Evolutionary conservation across 2,329 filamentous ascomycete species (phyloP).

Genomic region (Dactylellina haptotyla): DNA sequence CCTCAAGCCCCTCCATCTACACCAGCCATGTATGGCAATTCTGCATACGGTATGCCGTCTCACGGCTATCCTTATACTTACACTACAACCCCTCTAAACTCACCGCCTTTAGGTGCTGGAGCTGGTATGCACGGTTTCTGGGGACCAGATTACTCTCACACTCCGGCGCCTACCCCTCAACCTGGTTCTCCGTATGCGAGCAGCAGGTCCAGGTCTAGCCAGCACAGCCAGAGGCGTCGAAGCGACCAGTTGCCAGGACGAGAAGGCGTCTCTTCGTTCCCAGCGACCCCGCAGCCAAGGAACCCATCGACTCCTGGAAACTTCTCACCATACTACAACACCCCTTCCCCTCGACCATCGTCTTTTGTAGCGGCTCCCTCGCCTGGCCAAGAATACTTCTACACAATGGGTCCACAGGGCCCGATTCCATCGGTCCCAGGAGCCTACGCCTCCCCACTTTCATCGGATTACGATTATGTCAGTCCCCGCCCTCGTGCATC

Average conservation of each 20-base stretch:
- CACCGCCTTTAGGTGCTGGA: conserved; percentile 55
- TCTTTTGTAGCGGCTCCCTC: conserved; percentile 45
- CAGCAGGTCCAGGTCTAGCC: conserved; percentile 41
- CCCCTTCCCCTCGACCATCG: conserved; percentile 46
- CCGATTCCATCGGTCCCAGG: conserved; percentile 38
- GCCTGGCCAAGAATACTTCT: conserved; percentile 42
- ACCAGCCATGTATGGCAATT: conserved; percentile 51
- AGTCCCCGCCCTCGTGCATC: conserved; percentile 53
- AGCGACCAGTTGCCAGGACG: conserved; percentile 52
- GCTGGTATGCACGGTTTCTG: conserved; percentile 54
- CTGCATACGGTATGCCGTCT: conserved; percentile 54
- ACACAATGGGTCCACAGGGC: conserved; percentile 47
- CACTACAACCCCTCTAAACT: conserved; percentile 54
- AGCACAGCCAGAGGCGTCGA: conserved; percentile 40
- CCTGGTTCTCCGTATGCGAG: conserved; percentile 50
- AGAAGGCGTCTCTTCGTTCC: conserved; percentile 50
- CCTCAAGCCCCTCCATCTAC: conserved; percentile 48
- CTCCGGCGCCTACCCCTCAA: conserved; percentile 54
- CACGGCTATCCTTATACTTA: conserved; percentile 54
- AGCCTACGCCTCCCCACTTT: conserved; percentile 45
- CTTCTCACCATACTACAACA: conserved; percentile 52
- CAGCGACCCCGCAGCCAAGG: conserved; percentile 51
- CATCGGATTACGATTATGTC: conserved; percentile 53
- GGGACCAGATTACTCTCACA: conserved; percentile 50
- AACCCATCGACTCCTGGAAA: conserved; percentile 47